Conservation (phyloP, 495 filamentous ascomycete genomes). For the Neurospora sp. region DNA sequence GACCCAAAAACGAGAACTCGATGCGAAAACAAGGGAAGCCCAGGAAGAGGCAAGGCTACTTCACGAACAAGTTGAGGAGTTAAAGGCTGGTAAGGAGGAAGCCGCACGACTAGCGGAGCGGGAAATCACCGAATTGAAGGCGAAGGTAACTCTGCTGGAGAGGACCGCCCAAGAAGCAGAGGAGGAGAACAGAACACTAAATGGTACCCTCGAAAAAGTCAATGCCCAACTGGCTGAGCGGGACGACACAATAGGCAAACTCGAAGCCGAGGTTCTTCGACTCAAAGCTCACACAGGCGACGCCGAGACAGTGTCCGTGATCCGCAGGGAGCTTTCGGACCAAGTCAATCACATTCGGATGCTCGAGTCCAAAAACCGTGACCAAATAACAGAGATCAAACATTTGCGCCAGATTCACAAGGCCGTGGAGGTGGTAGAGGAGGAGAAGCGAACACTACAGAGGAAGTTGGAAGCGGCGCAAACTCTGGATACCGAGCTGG, state of each 20-base stretch:
- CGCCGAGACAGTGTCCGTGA: conserved; percentile 66
- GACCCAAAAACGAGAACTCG: conserved; percentile 47
- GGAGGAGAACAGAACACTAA: conserved; percentile 56
- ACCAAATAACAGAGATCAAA: conserved; percentile 71
- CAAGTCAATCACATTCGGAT: conserved; percentile 83
- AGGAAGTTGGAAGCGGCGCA: conserved; percentile 66
- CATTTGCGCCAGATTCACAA: conserved; percentile 69
- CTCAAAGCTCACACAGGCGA: conserved; percentile 80
- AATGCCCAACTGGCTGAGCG: conserved; percentile 59
- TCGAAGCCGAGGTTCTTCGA: conserved; percentile 75
- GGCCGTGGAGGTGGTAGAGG: conserved; percentile 86
- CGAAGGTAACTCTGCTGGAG: conserved; percentile 57
- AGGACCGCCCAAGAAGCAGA: conserved; percentile 60
- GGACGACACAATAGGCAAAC: conserved; percentile 55
- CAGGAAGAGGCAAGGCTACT: conserved; percentile 63
- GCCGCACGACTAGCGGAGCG: conserved; percentile 62
- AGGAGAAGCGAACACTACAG: conserved; percentile 83
- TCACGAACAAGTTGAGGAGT: conserved; percentile 72
- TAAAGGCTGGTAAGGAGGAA: conserved; percentile 56
- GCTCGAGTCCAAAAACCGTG: conserved; percentile 68
- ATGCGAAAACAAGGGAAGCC: conserved; percentile 57
- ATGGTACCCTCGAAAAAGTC: conserved; percentile 47
- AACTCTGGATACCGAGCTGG: conserved; percentile 61
- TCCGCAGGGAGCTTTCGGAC: conserved; percentile 76
- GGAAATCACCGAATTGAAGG: conserved; percentile 59